phyloP scores from a whole-genome alignment of 2,329 filamentous ascomycete species.

The Hypocrella siamensis region DNA sequence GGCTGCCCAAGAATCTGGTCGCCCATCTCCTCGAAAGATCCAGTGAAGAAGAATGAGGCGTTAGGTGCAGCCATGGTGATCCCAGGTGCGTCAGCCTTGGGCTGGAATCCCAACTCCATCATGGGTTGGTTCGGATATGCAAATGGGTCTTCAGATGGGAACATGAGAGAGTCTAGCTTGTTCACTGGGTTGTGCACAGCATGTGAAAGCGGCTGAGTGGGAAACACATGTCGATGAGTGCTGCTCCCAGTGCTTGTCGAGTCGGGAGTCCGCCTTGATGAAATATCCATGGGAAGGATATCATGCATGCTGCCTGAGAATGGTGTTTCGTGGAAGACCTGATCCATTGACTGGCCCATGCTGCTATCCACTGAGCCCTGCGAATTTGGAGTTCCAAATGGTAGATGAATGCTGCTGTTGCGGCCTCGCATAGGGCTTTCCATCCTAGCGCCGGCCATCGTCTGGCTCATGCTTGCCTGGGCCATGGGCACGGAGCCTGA shows the following conservation, averaged over 20 bases:
- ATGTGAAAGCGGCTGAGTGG: constrained; percentile 16
- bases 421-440: constrained; percentile 17
- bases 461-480: constrained; percentile 13
- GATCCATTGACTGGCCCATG: constrained; percentile 13
- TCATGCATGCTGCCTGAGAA: constrained; percentile 27
- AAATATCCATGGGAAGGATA: constrained; percentile 28
- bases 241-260: constrained; percentile 25
- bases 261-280: constrained; percentile 25
- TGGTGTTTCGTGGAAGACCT: constrained; percentile 17
- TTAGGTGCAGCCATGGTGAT: constrained; percentile 19
- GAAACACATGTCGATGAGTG: constrained; percentile 18
- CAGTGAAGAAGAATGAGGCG: constrained; percentile 34
- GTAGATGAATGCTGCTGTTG: constrained; percentile 9
- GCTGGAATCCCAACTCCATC: constrained; percentile 37
- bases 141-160: constrained; percentile 62
- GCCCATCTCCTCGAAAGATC: constrained; percentile 49
- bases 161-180: constrained; percentile 67
- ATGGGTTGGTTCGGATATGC: constrained; percentile 66
- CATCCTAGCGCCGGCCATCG: constrained; percentile 17
- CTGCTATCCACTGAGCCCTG: constrained; percentile 18
- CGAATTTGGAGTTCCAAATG: constrained; percentile 10
- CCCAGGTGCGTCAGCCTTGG: constrained; percentile 16
- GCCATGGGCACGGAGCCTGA: constrained; percentile 16
- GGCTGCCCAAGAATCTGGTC: constrained; percentile 58
- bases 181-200: constrained; percentile 34